Percentiles rank a stretch among this genome's conserved stretches.
phyloP scores from a whole-genome alignment of 306 rosid genomes.

The Pterocarpus santalinus region DNA sequence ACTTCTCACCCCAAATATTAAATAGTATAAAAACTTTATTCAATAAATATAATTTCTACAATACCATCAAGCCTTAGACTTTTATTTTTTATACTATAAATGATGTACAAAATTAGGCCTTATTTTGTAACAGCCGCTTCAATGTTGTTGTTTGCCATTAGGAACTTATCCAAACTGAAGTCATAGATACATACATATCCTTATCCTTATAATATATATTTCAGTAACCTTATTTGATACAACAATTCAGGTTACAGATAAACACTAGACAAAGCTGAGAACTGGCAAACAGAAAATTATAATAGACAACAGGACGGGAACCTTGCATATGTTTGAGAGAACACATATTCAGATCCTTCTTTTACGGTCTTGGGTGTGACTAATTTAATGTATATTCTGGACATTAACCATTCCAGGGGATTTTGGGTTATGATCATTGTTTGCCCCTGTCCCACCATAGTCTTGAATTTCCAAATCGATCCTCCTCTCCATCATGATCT shows the following conservation, averaged over 20 bases:
- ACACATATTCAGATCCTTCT: constrained; percentile 24
- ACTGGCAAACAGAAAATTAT: constrained; percentile 13
- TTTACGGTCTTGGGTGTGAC: not conserved
- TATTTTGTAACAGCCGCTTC: too few species aligned
- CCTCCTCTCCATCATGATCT: constrained; percentile 40
- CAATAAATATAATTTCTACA: too few species aligned
- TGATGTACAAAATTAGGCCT: too few species aligned
- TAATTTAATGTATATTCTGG: constrained; percentile 28
- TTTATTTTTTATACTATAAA: too few species aligned
- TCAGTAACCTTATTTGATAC: not conserved
- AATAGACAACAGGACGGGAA: too few species aligned
- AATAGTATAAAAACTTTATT: too few species aligned
- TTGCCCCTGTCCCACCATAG: constrained; percentile 49
- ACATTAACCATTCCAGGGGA: constrained; percentile 41
- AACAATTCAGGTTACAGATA: constrained; percentile 18
- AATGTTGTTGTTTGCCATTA: too few species aligned
- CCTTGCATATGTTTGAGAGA: not conserved
- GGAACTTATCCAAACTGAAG: too few species aligned
- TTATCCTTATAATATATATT: too few species aligned
- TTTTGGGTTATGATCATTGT: constrained; percentile 50
- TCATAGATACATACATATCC: too few species aligned
- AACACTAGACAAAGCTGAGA: not conserved
- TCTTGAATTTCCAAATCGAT: constrained; percentile 46
- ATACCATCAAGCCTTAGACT: too few species aligned
- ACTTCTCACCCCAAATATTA: too few species aligned